Conservation (phyloP, 768 basidiomycete species). For the Macrocybe gigantea region DNA sequence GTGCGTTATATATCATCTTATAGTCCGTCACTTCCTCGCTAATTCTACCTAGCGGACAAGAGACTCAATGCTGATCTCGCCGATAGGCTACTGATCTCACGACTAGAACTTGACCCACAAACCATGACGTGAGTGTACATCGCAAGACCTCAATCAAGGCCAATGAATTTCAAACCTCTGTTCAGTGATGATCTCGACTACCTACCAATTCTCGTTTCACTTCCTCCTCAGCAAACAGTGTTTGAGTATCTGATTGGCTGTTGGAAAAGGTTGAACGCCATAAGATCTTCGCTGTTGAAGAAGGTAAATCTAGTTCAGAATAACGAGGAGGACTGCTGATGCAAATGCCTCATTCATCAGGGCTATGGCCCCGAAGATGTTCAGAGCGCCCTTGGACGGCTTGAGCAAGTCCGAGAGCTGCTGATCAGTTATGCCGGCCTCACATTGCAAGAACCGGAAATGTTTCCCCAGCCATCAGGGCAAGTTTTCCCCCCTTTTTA, state of each 20-base stretch:
- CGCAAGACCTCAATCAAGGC: not conserved
- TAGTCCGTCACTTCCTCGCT: slow-evolving; percentile 4
- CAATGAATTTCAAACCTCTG: slow-evolving; percentile 3
- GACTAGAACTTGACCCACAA: slow-evolving; percentile 75
- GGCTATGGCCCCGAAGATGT: slow-evolving; percentile 58
- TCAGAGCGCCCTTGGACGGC: slow-evolving; percentile 50
- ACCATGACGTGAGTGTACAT: slow-evolving; percentile 53
- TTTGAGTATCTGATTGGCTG: slow-evolving; percentile 89
- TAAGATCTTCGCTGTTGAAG: slow-evolving; percentile 49
- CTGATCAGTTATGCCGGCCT: slow-evolving; percentile 87
- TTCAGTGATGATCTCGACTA: slow-evolving; percentile 71
- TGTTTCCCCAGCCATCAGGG: slow-evolving; percentile 89
- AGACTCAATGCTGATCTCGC: slow-evolving; percentile 51
- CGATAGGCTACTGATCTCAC: slow-evolving; percentile 78
- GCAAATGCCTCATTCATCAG: slow-evolving; percentile 20
- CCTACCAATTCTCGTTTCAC: slow-evolving; percentile 63
- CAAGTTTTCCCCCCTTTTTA: slow-evolving; percentile 23
- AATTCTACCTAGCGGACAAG: slow-evolving; percentile 25
- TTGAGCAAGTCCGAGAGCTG: slow-evolving; percentile 77
- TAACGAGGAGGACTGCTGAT: not conserved
- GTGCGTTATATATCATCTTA: slow-evolving; percentile 26
- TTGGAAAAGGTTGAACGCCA: slow-evolving; percentile 81
- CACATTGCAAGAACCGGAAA: slow-evolving; percentile 84
- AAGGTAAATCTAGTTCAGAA: slow-evolving; percentile 39
- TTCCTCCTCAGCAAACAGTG: slow-evolving; percentile 72